A percentile compares a stretch with the other conserved stretches of the same genome.
These are phyloP conservation scores for Ciborinia camelliae DNA, from an alignment of 2,329 filamentous ascomycete species.

Conservation along the genomic window DNA sequence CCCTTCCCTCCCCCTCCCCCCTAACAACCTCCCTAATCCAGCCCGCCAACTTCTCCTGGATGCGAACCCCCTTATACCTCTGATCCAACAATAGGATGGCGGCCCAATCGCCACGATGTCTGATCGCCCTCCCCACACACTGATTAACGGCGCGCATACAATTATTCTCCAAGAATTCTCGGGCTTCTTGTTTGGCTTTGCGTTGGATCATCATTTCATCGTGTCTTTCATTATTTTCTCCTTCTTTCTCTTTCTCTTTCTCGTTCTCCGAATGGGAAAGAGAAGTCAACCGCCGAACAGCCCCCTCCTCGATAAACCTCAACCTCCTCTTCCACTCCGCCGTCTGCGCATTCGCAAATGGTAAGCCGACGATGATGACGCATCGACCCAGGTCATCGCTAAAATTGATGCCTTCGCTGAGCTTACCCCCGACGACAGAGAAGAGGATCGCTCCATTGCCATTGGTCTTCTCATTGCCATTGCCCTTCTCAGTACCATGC, in stretches of 20 bases:
- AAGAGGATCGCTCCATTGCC: too few species aligned
- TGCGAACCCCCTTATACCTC: conserved; percentile 70
- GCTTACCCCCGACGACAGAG: conserved; percentile 88
- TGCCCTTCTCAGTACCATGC: too few species aligned
- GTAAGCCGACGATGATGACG: conserved; percentile 86
- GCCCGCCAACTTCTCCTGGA: conserved; percentile 74
- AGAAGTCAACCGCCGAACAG: conserved; percentile 39
- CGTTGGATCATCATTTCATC: conserved; percentile 42
- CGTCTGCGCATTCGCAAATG: conserved; percentile 85
- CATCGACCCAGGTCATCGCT: conserved; percentile 84
- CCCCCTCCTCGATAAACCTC: conserved; percentile 72
- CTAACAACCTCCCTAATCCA: conserved; percentile 77
- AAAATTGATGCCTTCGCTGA: conserved; percentile 98
- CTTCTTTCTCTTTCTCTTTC: conserved; percentile 23
- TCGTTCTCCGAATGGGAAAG: not conserved
- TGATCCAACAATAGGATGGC: conserved; percentile 82
- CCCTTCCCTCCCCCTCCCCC: too few species aligned
- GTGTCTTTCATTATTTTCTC: conserved; percentile 29
- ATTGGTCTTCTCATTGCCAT: too few species aligned
- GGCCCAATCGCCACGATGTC: conserved; percentile 85
- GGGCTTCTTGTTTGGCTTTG: conserved; percentile 55
- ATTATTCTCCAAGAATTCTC: conserved; percentile 87
- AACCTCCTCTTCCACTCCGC: conserved; percentile 92
- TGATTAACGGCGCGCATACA: conserved; percentile 98
- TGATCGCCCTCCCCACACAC: conserved; percentile 87